These are phyloP conservation scores for Planoprotostelium fungivorum DNA, from an alignment of 78 protist species.

Conservation along the genomic window DNA sequence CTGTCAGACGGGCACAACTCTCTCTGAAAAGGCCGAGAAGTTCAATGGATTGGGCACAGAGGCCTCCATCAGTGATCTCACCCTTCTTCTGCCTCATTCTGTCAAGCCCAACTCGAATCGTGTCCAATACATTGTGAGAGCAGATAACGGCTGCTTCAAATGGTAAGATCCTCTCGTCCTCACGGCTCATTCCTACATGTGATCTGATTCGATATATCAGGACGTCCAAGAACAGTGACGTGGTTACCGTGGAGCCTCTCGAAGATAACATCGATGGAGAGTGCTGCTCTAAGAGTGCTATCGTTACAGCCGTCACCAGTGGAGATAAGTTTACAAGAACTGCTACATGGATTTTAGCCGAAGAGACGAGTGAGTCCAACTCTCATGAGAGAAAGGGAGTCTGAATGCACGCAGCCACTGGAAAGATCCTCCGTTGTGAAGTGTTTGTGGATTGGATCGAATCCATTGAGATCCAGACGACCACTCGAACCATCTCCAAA, in stretches of 20 bases:
- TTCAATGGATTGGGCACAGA: not conserved
- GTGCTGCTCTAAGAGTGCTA: not conserved
- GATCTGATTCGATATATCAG: not conserved
- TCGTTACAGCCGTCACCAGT: not conserved
- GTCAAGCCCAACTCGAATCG: not conserved
- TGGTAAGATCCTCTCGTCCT: not conserved
- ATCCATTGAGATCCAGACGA: conserved; percentile 44
- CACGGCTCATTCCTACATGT: no score
- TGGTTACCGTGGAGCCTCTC: not conserved
- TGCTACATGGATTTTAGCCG: not conserved
- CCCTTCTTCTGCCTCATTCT: not conserved
- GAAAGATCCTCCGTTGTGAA: conserved; percentile 48
- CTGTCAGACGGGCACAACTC: not conserved
- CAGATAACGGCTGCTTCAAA: not conserved
- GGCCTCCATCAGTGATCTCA: not conserved
- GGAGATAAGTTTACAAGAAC: not conserved
- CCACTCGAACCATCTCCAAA: conserved; percentile 55
- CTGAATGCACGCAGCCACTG: conserved; percentile 9
- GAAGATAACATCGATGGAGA: not conserved
- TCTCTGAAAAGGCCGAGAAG: no score
- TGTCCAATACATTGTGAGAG: not conserved
- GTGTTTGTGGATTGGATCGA: conserved; percentile 64
- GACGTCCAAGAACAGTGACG: not conserved
- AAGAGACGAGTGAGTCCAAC: not conserved
- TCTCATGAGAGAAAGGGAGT: not conserved